Evolutionary conservation across 2,329 filamentous ascomycete species (phyloP), one percentile per base, ranked within the genome.

Genomic region (Colletotrichum kahawae): DNA sequence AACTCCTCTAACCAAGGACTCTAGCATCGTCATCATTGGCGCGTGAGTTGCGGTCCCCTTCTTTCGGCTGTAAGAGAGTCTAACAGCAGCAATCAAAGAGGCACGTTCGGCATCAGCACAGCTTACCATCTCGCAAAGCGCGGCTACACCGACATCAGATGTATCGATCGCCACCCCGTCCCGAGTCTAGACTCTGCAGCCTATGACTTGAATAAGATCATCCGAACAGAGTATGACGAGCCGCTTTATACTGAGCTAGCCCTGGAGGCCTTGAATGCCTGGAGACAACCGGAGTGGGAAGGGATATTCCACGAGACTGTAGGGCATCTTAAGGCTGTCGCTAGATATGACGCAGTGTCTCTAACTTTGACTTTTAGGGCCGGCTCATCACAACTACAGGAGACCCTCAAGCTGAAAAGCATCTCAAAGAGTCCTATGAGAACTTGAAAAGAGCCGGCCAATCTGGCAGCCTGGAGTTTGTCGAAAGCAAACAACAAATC

Each of bases 231-330:
- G 24, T 75, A 75, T 33, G 72, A 75, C 13, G 72, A 75, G 69
- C 69, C 72, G 6, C 57, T 75, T 8, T 72, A 75, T 34, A 75
- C 72, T 1, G n/a, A 67, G 18, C 24, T 75, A 2, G 72, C 72
- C 0, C 56, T 75, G 0, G 72, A 75, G 24, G 72, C 72, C 78
- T 13, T 77, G 12, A 7, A 67, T 10, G 64, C 69, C n/a, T 77
- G 76, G 76, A 67, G 76, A 24, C 8, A 65, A 4, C 65, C 33
- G 2, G 76, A 77, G 5, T 77, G 75, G 72, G 21, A 57, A 5
- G 75, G 75, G 0, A 71, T 77, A 12, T 77, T 77, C 10, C 75
- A 77, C 24, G 76, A 77, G 24, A 77, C 76, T 16, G 76, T 75
- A 64, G 24, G 60, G 67, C 33, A 63, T 13, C n/a, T 51, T 12